Evolutionary conservation across 352 stramenopile genomes (phyloP).

Genomic region (Thraustochytrium striatum): DNA sequence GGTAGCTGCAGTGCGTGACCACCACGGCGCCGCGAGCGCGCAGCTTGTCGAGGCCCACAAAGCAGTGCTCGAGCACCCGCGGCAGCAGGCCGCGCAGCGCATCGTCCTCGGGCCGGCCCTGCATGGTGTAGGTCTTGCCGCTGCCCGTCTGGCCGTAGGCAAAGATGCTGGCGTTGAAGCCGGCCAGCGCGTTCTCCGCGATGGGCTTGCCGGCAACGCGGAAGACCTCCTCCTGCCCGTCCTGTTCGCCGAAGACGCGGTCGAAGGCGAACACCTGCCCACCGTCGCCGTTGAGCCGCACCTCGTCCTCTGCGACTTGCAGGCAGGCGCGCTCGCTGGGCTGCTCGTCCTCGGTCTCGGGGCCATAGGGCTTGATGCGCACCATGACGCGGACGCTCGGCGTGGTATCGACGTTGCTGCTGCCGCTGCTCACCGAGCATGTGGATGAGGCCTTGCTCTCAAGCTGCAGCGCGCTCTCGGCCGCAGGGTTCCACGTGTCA

Average conservation of each 20-base stretch:
- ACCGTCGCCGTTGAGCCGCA: too few species aligned
- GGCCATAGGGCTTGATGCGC: too few species aligned
- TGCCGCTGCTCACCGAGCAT: too few species aligned
- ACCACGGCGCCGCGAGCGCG: conserved; percentile 26
- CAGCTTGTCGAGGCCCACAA: conserved; percentile 36
- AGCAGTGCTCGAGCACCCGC: conserved; percentile 57
- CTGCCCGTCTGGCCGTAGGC: conserved; percentile 46
- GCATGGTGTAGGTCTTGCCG: conserved; percentile 50
- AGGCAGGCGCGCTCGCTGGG: too few species aligned
- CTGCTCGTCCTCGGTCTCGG: too few species aligned
- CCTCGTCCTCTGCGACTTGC: too few species aligned
- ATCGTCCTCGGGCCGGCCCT: conserved; percentile 34
- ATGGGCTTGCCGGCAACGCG: conserved; percentile 57
- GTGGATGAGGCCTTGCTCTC: too few species aligned
- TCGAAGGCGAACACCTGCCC: conserved; percentile 51
- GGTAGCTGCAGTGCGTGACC: conserved; percentile 55
- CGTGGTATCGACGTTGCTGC: too few species aligned
- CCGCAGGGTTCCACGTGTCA: too few species aligned
- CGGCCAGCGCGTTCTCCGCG: conserved; percentile 80
- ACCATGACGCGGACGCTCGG: too few species aligned
- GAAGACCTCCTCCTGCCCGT: conserved; percentile 57
- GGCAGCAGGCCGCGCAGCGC: conserved; percentile 54
- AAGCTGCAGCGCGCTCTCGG: too few species aligned
- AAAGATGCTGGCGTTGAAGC: conserved; percentile 62
- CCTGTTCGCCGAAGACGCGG: conserved; percentile 47